phyloP scores from a whole-genome alignment of 176 grass and related monocot species.

The Urochloa ruziziensis region DNA sequence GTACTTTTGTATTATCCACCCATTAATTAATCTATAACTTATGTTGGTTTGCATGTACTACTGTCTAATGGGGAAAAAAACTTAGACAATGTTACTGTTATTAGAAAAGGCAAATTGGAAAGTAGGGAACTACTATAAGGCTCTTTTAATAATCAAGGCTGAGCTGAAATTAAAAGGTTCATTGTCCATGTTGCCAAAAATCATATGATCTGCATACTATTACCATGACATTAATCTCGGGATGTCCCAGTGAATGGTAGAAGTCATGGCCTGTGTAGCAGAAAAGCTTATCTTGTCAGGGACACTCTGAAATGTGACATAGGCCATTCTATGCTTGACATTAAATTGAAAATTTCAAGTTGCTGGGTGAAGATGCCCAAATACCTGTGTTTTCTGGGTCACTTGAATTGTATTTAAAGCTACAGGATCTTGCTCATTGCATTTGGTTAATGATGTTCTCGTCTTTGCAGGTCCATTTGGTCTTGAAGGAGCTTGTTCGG shows the following conservation, averaged over 20 bases:
- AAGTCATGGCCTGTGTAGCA: background rate
- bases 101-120: background rate
- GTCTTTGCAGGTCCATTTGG: conserved; percentile 83
- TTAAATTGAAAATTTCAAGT: background rate
- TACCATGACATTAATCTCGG: background rate
- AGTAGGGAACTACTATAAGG: background rate
- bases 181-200: background rate
- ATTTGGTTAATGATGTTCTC: conserved; percentile 13
- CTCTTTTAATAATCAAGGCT: background rate
- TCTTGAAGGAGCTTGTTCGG: conserved; percentile 95
- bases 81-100: background rate
- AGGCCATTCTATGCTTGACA: background rate
- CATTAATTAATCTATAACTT: background rate
- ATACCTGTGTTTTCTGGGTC: background rate
- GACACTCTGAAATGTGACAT: background rate
- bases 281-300: background rate
- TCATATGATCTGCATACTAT: background rate
- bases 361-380: background rate
- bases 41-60: background rate
- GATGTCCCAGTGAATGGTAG: background rate
- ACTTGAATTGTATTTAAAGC: background rate
- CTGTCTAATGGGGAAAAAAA: background rate
- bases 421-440: background rate
- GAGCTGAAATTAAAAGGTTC: background rate
- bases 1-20: conserved; percentile 13